Conservation (phyloP, 2,329 filamentous ascomycete species). For the Capronia americana region DNA sequence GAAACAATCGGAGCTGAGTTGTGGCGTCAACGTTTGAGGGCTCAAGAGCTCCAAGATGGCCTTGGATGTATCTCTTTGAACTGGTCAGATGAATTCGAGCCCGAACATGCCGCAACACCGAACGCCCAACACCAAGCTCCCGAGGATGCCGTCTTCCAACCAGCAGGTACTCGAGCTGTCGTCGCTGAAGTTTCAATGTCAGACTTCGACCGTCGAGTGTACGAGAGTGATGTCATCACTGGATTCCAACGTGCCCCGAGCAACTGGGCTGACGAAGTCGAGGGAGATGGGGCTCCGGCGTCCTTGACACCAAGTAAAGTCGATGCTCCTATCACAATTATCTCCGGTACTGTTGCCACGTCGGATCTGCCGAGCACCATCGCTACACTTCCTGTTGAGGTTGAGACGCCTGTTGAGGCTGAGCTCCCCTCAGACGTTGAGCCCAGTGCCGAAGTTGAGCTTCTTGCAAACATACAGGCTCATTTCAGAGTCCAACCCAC, state of each 20-base stretch:
- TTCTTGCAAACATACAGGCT: not conserved
- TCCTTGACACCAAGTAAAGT: not conserved
- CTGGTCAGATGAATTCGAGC: not conserved
- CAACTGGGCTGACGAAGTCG: constrained; percentile 21
- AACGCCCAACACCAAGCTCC: not conserved
- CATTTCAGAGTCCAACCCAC: not conserved
- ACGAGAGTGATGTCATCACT: not conserved
- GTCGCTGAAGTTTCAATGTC: not conserved
- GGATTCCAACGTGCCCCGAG: not conserved
- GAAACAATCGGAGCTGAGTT: not conserved
- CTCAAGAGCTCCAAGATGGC: not conserved
- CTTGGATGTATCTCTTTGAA: not conserved
- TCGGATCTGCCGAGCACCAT: not conserved
- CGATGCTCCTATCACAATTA: not conserved
- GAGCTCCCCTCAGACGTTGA: not conserved
- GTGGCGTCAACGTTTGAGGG: not conserved
- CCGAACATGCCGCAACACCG: not conserved
- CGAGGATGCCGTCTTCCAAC: not conserved
- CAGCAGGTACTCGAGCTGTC: not conserved
- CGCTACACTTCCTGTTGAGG: not conserved
- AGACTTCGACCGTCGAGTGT: not conserved
- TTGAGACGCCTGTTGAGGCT: not conserved
- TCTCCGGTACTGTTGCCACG: not conserved
- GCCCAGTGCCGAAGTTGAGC: not conserved
- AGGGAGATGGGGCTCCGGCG: not conserved